Percentiles rank a stretch among this genome's conserved stretches.
These are phyloP conservation scores for Chenopodium berlandieri DNA, from an alignment of 148 eudicot genomes.

Conservation along the genomic window DNA sequence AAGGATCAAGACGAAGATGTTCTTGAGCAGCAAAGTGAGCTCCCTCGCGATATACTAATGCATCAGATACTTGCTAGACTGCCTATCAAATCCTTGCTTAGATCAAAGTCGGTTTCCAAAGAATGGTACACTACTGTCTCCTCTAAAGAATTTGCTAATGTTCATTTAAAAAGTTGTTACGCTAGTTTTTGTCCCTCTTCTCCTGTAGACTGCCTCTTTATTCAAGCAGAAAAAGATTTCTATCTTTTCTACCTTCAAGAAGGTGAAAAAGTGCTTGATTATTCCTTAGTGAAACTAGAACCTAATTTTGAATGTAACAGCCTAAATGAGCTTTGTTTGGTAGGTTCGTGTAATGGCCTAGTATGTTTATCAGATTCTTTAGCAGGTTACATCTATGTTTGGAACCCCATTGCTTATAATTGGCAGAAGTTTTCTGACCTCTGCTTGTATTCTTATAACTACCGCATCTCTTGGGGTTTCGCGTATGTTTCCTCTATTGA, in stretches of 20 bases:
- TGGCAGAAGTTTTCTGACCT: constrained; percentile 18
- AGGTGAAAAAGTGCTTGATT: constrained; percentile 19
- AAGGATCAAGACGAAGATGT: not conserved
- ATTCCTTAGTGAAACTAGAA: constrained; percentile 31
- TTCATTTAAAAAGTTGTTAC: constrained; percentile 9
- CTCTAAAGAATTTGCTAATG: constrained; percentile 28
- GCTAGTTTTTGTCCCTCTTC: constrained; percentile 1
- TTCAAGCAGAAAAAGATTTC: constrained; percentile 24
- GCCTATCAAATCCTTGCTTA: constrained; percentile 20
- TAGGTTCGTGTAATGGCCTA: constrained; percentile 27
- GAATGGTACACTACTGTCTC: constrained; percentile 21
- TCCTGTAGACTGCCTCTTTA: constrained; percentile 24
- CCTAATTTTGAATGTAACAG: constrained; percentile 10
- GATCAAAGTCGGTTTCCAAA: constrained; percentile 21
- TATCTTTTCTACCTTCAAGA: constrained; percentile 26
- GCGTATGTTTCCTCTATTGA: constrained; percentile 19
- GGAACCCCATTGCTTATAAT: constrained; percentile 26
- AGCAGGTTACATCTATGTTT: constrained; percentile 19
- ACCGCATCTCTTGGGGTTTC: constrained; percentile 27
- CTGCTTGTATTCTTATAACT: not conserved
- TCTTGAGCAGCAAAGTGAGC: constrained; percentile 1
- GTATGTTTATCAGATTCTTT: constrained; percentile 30
- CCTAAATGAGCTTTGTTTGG: constrained; percentile 13
- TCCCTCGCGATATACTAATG: constrained; percentile 20
- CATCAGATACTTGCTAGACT: constrained; percentile 21